Evolutionary conservation across 352 stramenopile species (phyloP), one percentile per base, ranked within the genome.

Genomic region (Phytophthora cajani): DNA sequence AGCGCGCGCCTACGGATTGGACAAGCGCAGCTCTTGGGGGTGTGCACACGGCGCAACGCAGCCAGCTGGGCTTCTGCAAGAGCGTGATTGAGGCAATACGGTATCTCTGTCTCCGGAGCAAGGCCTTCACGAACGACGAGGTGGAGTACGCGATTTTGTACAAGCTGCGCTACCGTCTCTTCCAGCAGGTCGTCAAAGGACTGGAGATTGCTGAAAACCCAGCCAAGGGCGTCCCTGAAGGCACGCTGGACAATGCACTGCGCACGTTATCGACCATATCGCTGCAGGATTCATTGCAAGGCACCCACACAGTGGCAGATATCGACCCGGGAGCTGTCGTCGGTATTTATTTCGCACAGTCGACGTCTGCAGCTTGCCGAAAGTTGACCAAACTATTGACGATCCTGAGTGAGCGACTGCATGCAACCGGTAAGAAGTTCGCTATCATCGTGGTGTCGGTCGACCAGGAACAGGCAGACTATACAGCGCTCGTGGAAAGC

Each of bases 1-100:
- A 74, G 47, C 30, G 9, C 9, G 9, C 80, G 1, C 62, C 62
- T 6, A 40, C 62, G 2, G 58, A 77, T 10, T 85, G 78, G 77
- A 76, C 36, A 5, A 80, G 27, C 66, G 57, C 62, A 16, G 78
- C 69, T 2, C 23, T 88, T 14, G 80, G 74, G 14, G 58, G 71
- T 1, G 76, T 77, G 16, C 82, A 88, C 61, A 94, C 89, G 2
- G 68, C 82, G 9, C 87, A 93, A 63, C 87, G 90, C 25, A 87
- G 82, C 52, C 89, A 91, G 40, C 59, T 94, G 16, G 88, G 88
- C 1, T 95, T 90, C 47, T 95, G 84, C 66, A 96, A 95, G 70
- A 95, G 85, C 51, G 75, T 92, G 8, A 62, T 95, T 19, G 91
- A 96, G 62, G 85, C 86, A 10, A 58, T 95, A 27, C 84, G 88